These are phyloP conservation scores for Ogataea thermomethanolica DNA, from an alignment of 805 yeast genomes.

Conservation along the genomic window DNA sequence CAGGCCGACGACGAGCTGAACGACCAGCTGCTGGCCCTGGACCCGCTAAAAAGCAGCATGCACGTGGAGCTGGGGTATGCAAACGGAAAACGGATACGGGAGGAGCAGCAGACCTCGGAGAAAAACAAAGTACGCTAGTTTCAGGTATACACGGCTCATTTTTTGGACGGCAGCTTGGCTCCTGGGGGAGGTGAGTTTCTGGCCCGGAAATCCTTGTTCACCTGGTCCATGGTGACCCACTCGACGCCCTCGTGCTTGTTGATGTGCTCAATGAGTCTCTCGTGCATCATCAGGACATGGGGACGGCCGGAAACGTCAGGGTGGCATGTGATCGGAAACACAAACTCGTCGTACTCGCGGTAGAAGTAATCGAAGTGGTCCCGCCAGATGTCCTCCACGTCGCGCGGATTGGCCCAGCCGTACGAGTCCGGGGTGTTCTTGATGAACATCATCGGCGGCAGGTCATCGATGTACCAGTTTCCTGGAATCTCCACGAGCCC, in stretches of 20 bases:
- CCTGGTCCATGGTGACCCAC: slow-evolving; percentile 39
- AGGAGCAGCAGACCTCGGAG: slow-evolving; percentile 38
- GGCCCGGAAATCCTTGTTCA: slow-evolving; percentile 32
- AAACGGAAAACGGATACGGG: slow-evolving; percentile 39
- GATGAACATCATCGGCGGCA: slow-evolving; percentile 40
- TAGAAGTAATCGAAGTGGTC: slow-evolving; percentile 38
- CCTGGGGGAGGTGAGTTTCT: slow-evolving; percentile 29
- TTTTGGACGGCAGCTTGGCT: slow-evolving; percentile 25
- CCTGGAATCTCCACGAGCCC: slow-evolving; percentile 38
- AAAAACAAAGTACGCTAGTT: slow-evolving; percentile 32
- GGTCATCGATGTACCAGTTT: slow-evolving; percentile 37
- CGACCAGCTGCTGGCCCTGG: slow-evolving; percentile 16
- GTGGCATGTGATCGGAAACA: slow-evolving; percentile 37
- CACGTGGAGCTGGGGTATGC: slow-evolving; percentile 26
- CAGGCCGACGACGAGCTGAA: slow-evolving; percentile 29
- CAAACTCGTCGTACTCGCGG: slow-evolving; percentile 36
- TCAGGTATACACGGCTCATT: slow-evolving; percentile 4
- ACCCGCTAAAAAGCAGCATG: slow-evolving; percentile 25
- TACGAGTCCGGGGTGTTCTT: slow-evolving; percentile 31
- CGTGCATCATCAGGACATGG: slow-evolving; percentile 36
- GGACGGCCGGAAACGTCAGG: slow-evolving; percentile 39
- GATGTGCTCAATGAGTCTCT: slow-evolving; percentile 34
- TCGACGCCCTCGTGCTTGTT: slow-evolving; percentile 38
- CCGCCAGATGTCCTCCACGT: slow-evolving; percentile 37
- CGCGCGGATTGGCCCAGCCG: slow-evolving; percentile 37